phyloP scores from a whole-genome alignment of 2,329 filamentous ascomycete genomes.

The Fusarium foetens region DNA sequence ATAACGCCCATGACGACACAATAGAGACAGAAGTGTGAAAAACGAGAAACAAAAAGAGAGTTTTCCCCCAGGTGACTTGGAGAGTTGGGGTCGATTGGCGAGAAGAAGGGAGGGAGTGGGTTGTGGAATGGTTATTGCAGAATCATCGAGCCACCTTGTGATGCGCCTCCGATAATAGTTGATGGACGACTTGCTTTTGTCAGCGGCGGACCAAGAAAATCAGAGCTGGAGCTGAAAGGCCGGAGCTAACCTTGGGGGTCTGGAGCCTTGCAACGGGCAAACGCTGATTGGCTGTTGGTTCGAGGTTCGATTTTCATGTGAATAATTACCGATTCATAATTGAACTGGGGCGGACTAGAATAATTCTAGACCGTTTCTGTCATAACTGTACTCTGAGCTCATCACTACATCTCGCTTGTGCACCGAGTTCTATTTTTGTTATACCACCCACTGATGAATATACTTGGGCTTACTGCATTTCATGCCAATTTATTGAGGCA shows the following conservation, averaged over 20 bases:
- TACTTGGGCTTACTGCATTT: background rate
- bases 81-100: slow-evolving; percentile 28
- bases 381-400: background rate
- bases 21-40: background rate
- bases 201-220: slow-evolving; percentile 33
- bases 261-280: slow-evolving; percentile 23
- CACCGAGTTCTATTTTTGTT: background rate
- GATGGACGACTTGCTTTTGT: slow-evolving; percentile 24
- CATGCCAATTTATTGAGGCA: background rate
- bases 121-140: slow-evolving; percentile 46
- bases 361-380: slow-evolving; percentile 8
- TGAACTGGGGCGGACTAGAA: slow-evolving; percentile 22
- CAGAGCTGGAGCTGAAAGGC: slow-evolving; percentile 21
- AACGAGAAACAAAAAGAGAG: slow-evolving; percentile 8
- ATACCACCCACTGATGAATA: background rate
- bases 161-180: background rate
- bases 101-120: slow-evolving; percentile 32
- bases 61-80: slow-evolving; percentile 10
- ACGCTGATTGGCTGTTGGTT: slow-evolving; percentile 19
- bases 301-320: slow-evolving; percentile 8
- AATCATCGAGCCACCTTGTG: slow-evolving; percentile 43
- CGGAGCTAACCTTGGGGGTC: background rate
- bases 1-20: slow-evolving; percentile 62
- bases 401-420: background rate
- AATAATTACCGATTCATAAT: slow-evolving; percentile 11